phyloP scores from a whole-genome alignment of 495 filamentous ascomycete species.

The Neurospora sp. region DNA sequence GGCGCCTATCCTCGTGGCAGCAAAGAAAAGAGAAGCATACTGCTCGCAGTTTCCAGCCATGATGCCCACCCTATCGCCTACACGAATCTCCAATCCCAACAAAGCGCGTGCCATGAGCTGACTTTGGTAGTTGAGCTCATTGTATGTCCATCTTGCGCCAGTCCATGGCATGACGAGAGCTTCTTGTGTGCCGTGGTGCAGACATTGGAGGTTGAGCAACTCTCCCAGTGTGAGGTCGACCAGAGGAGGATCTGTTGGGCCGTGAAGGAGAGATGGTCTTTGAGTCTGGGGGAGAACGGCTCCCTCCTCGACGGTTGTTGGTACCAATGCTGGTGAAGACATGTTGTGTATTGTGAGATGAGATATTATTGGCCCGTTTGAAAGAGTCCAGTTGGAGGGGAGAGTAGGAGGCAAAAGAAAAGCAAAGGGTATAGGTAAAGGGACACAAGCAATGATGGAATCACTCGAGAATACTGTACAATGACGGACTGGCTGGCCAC shows the following conservation, averaged over 20 bases:
- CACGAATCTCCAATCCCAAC: slow-evolving; percentile 48
- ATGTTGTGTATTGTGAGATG: slow-evolving; percentile 6
- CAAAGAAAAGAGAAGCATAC: slow-evolving; percentile 61
- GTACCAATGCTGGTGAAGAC: slow-evolving; percentile 10
- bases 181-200: slow-evolving; percentile 49
- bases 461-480: background rate
- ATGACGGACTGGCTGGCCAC: background rate
- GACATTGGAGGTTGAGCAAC: slow-evolving; percentile 50
- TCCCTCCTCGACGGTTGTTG: slow-evolving; percentile 7
- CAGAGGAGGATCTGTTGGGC: slow-evolving; percentile 49
- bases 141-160: slow-evolving; percentile 56
- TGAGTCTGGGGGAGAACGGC: slow-evolving; percentile 22
- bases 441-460: background rate
- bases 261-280: slow-evolving; percentile 45
- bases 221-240: slow-evolving; percentile 53
- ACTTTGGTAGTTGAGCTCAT: slow-evolving; percentile 49
- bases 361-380: background rate
- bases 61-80: slow-evolving; percentile 56
- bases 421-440: background rate
- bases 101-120: slow-evolving; percentile 49
- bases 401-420: background rate
- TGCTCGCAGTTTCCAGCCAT: slow-evolving; percentile 66
- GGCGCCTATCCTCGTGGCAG: slow-evolving; percentile 53
- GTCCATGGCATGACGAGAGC: slow-evolving; percentile 59
- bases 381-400: background rate